Base-by-base conservation (phyloP, 1,284 basidiomycete genomes). In the Trichosporon faecale region DNA sequence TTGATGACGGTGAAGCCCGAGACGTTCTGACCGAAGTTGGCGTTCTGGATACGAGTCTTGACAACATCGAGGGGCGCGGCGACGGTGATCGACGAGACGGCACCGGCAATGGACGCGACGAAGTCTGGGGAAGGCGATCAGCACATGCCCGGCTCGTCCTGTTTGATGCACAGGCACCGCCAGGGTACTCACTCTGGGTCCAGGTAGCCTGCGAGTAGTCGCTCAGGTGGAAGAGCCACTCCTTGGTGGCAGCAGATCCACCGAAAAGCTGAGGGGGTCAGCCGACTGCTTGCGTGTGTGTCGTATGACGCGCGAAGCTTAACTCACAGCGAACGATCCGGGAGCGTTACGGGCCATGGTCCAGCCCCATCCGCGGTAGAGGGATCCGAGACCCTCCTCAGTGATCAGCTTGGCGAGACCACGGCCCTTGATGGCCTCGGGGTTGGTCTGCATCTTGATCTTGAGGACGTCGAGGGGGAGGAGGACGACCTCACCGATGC, bases 361-460 rank as follows among this genome's bases (percentile, higher is more conserved):
- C 96, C 96, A 98, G 68, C 95, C 96, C 93, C 95, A 98, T 49
- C 96, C 96, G 75, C 95, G 90, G 85, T 99, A 99, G 46, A 99
- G 88, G 2, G 91, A 88, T 12, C 88, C 90, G 67, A 88, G 79
- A 70, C 95, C 94, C 81, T 99, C 97, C 76, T 99, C 95, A 75
- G 90, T 85, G 81, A 99, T 89, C 75, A 99, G 95, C 68, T 91
- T 90, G 70, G 97, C 75, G 77, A 97, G 88, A 46, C 95, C 95
- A 46, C 96, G 91, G 60, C 93, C 93, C 67, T 92, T 91, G 88
- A 97, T 94, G 1, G 95, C 94, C 78, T 96, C 94, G 3, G 94
- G 95, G 85, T 97, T 97, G 73, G 95, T 94, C 85, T 98, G 95
- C 74, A 95, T 91, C 86, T 98, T 98, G 85, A 99, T 99, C 85